A percentile compares a stretch with the other conserved stretches of the same genome.
Evolutionary conservation across 805 yeast genomes (phyloP).

Genomic region (Cyberlindnera petersonii): DNA sequence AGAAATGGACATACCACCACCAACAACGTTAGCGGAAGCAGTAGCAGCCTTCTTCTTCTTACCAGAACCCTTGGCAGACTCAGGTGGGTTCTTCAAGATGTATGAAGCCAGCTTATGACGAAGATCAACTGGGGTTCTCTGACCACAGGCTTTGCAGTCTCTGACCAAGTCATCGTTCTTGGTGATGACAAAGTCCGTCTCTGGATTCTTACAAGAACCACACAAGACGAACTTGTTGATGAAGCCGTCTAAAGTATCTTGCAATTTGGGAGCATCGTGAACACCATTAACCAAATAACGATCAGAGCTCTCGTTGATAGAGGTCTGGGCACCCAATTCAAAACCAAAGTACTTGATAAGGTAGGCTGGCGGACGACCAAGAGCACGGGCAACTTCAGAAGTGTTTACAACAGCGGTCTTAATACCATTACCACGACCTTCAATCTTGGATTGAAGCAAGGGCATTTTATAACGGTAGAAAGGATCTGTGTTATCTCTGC

Average conservation of each 20-base stretch:
- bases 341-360: slow-evolving; percentile 92
- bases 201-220: slow-evolving; percentile 95
- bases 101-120: slow-evolving; percentile 84
- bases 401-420: slow-evolving; percentile 90
- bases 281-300: slow-evolving; percentile 92
- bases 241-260: slow-evolving; percentile 92
- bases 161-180: slow-evolving; percentile 72
- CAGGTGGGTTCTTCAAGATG: slow-evolving; percentile 87
- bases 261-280: slow-evolving; percentile 85
- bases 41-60: slow-evolving; percentile 73
- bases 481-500: slow-evolving; percentile 96
- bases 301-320: slow-evolving; percentile 73
- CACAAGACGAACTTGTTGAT: slow-evolving; percentile 90
- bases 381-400: slow-evolving; percentile 89
- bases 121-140: slow-evolving; percentile 76
- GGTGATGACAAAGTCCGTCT: slow-evolving; percentile 83
- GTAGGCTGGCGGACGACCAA: slow-evolving; percentile 89
- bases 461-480: slow-evolving; percentile 99
- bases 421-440: slow-evolving; percentile 99
- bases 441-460: slow-evolving; percentile 91
- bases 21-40: slow-evolving; percentile 83
- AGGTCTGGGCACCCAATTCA: slow-evolving; percentile 95
- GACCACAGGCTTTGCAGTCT: slow-evolving; percentile 99
- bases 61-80: slow-evolving; percentile 41
- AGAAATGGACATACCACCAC: slow-evolving; percentile 78